These are phyloP conservation scores for Trichoderma pleuroti DNA, from an alignment of 2,329 filamentous ascomycete species.

Conservation along the genomic window DNA sequence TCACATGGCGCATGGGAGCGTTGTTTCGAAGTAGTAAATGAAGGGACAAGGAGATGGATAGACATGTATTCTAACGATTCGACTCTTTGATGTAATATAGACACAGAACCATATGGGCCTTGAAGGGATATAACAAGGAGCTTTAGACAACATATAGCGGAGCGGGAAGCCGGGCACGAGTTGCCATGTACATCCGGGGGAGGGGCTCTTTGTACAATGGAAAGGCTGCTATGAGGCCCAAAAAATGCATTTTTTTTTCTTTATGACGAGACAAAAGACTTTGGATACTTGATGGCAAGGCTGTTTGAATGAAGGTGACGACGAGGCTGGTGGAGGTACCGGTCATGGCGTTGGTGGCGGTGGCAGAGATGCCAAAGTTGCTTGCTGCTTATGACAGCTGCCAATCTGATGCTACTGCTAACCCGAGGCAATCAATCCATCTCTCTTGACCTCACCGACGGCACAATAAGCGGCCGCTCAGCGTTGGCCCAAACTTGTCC, in stretches of 20 bases:
- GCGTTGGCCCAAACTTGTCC: background rate
- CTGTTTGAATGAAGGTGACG: background rate
- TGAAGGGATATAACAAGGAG: slow-evolving; percentile 16
- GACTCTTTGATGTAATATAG: slow-evolving; percentile 19
- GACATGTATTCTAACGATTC: slow-evolving; percentile 20
- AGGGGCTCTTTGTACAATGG: background rate
- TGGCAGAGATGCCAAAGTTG: background rate
- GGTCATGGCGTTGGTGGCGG: background rate
- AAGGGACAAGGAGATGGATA: slow-evolving; percentile 24
- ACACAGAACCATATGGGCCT: slow-evolving; percentile 17
- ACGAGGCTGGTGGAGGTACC: background rate
- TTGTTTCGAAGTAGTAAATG: slow-evolving; percentile 42
- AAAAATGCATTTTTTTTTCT: background rate
- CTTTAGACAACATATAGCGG: slow-evolving; percentile 9
- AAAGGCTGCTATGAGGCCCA: background rate
- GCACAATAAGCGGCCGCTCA: background rate
- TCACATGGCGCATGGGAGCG: slow-evolving; percentile 54
- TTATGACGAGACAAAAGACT: background rate
- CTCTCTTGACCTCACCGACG: background rate
- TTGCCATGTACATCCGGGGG: background rate
- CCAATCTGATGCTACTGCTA: background rate
- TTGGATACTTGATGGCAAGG: background rate
- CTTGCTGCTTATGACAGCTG: background rate
- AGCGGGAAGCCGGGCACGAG: background rate
- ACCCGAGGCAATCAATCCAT: background rate